phyloP scores from a whole-genome alignment of 805 yeast genomes.

The Monosporozyma siamensis region DNA sequence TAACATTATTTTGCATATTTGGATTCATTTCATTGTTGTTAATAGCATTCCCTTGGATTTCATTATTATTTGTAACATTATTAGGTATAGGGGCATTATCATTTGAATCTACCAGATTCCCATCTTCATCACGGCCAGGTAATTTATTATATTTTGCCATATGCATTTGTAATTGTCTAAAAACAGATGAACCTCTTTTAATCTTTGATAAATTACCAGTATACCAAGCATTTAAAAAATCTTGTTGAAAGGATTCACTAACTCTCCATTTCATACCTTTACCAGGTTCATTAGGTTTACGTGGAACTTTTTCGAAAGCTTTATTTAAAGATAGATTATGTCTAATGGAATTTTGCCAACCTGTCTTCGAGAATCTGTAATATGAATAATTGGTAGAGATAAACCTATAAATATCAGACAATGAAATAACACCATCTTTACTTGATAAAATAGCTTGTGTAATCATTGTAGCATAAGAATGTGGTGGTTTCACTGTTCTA shows the following conservation, averaged over 20 bases:
- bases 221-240: constrained; percentile 70
- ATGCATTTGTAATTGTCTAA: constrained; percentile 71
- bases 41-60: constrained; percentile 6
- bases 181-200: constrained; percentile 72
- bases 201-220: constrained; percentile 66
- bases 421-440: constrained; percentile 75
- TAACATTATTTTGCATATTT: neutral
- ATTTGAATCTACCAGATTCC: constrained; percentile 6
- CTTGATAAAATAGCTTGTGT: constrained; percentile 92
- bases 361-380: constrained; percentile 84
- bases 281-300: constrained; percentile 94
- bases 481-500: constrained; percentile 88
- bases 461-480: constrained; percentile 95
- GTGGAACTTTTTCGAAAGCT: constrained; percentile 95
- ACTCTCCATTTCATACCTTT: constrained; percentile 99
- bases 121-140: constrained; percentile 28
- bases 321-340: constrained; percentile 90
- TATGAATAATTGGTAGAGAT: constrained; percentile 81
- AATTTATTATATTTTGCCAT: constrained; percentile 39
- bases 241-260: constrained; percentile 72
- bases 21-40: too few relatives aligned
- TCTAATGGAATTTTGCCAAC: constrained; percentile 97
- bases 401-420: constrained; percentile 89
- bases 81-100: constrained; percentile 5
- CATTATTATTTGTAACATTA: neutral